Evolutionary conservation across 2,329 filamentous ascomycete genomes (phyloP).

Genomic region (Akanthomyces uredinophilus): DNA sequence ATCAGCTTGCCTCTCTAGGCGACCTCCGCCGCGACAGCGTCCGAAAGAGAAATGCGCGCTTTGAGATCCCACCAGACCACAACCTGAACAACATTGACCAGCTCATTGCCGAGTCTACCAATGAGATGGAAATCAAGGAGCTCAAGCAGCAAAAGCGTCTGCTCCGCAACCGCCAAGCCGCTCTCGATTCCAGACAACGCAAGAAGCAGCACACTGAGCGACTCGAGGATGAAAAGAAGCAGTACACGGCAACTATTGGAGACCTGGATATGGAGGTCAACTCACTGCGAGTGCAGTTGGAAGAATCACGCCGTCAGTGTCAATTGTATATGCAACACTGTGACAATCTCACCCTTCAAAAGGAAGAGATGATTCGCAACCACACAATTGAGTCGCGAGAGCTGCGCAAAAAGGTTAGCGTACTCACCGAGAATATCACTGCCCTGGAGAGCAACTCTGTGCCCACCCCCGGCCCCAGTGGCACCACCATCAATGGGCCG

Average conservation of each 20-base stretch:
- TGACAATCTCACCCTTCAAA: constrained; percentile 73
- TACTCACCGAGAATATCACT: constrained; percentile 69
- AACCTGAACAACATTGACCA: constrained; percentile 94
- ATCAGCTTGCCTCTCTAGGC: constrained; percentile 68
- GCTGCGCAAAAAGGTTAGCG: constrained; percentile 85
- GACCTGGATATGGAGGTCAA: constrained; percentile 74
- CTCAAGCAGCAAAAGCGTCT: constrained; percentile 97
- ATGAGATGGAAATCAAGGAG: constrained; percentile 94
- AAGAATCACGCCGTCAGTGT: constrained; percentile 67
- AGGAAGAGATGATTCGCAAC: constrained; percentile 81
- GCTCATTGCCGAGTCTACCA: constrained; percentile 79
- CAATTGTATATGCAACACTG: constrained; percentile 71
- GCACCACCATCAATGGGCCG: constrained; percentile 61
- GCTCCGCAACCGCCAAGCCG: constrained; percentile 90
- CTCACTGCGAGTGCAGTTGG: constrained; percentile 62
- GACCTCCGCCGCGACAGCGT: constrained; percentile 80
- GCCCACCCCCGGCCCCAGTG: constrained; percentile 38
- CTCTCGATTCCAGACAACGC: constrained; percentile 90
- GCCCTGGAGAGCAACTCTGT: constrained; percentile 59
- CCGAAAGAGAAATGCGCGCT: constrained; percentile 97
- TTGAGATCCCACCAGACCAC: constrained; percentile 91
- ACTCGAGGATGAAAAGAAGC: constrained; percentile 94
- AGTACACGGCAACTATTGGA: constrained; percentile 69
- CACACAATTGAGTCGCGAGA: constrained; percentile 89
- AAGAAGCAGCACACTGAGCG: constrained; percentile 99